Evolutionary conservation across 1,284 basidiomycete genomes (phyloP), one percentile per base, ranked within the genome.

Genomic region (Ustilago hordei): DNA sequence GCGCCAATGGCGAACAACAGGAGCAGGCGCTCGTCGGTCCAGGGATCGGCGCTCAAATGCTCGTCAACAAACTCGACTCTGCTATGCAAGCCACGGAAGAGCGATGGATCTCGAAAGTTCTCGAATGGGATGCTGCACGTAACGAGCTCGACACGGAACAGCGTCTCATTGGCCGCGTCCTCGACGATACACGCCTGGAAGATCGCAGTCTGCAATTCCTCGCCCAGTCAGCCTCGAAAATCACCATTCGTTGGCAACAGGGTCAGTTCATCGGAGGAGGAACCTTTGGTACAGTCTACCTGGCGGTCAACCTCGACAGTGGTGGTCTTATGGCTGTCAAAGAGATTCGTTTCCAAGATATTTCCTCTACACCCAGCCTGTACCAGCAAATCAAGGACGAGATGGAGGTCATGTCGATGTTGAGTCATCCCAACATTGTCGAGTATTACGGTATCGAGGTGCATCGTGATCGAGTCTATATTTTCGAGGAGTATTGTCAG

Each of bases 401-500:
- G 88, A 92, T 98, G 76, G 93, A 91, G 80, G 95, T 99, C 71
- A 99, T 99, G 97, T 95, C 97, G 87, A 93, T 99, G 92, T 90
- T 99, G 36, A 93, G 94, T 78, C 97, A 99, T 87, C 95, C 94
- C 15, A 99, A 99, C 84, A 93, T 99, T 64, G 97, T 99, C 67
- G 95, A 99, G 87, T 99, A 98, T 87, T 98, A 98, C 85, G 97
- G 97, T 43, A 97, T 99, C 81, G 97, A 99, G 87, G 96, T 98
- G 6, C 96, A 99, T 86, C 92, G 97, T 28, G 97, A 99, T 88
- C 95, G 96, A 87, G 95, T 99, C 12, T 99, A 97, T 88, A 98
- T 99, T 79, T 99, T 99, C 86, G 95, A 99, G 87, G 96, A 99
- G 88, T 99, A 93, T 86, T 99, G 97, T 85, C 93, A 96, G 84